Evolutionary conservation across 202 grass and related monocot species (phyloP), one percentile per base, ranked within the genome.

Genomic region (Musa balbisiana): DNA sequence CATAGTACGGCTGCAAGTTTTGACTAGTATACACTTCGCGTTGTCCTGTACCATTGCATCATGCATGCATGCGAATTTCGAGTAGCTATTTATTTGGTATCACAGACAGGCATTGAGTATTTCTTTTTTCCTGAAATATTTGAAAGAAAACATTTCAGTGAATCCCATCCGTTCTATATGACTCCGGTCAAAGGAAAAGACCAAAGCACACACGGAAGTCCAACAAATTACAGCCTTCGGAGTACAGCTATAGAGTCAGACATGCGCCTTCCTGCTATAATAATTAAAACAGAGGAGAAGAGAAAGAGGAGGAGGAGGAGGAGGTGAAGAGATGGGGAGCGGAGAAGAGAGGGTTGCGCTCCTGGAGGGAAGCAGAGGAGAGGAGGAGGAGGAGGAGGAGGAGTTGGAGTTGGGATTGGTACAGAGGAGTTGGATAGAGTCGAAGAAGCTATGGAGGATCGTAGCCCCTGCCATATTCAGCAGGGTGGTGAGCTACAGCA

Each of bases 381-480:
- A 26, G 27, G 64, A 53, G 14, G 24, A 43, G 25, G 21, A 78
- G 53, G 17, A 78, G 53, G 17, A 12, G 51, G 62, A 60, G 72
- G 12, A 22, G 25, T 25, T 25, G 74, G 76, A 80, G 55, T 55
- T 73, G 73, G 26, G 73, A 67, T 63, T 75, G 79, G 26, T 6
- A 24, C 52, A 26, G 73, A 77, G 83, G 80, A 87, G 73, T 3
- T 71, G 62, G 81, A 86, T 84, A 6, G 94, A 97, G 78, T 97
- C 94, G 3, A 89, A 67, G 88, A 91, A 91, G 80, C 85, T 97
- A 19, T 97, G 90, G 90, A 74, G 73, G 27, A 93, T 97, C 67
- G 94, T 97, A 56, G 94, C 73, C 51, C 94, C 94, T n/a, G 94
- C 94, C 76, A 97, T 97, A 51, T 89, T 97, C 80, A 91, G 86